Conservation (phyloP, 495 filamentous ascomycete species). For the Rhypophila decipiens region DNA sequence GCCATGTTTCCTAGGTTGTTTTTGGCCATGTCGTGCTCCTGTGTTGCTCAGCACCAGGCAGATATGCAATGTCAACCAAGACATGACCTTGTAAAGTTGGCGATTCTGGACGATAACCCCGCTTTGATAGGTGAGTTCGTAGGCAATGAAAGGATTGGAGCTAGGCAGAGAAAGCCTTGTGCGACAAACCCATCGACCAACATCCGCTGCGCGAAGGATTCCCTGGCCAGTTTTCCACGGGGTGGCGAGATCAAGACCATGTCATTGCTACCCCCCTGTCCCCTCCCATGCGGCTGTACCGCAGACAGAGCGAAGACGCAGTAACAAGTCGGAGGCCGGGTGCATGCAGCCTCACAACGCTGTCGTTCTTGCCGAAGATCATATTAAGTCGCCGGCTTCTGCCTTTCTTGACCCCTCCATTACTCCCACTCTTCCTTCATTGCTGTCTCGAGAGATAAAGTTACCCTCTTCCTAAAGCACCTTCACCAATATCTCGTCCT, state of each 20-base stretch:
- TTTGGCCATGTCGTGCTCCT: background rate
- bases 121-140: background rate
- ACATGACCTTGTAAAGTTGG: too few species aligned
- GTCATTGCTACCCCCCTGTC: background rate
- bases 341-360: slow-evolving; percentile 5
- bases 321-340: background rate
- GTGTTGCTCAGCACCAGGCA: background rate
- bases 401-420: background rate
- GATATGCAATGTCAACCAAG: too few species aligned
- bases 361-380: background rate
- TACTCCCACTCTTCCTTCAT: background rate
- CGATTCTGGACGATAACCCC: too few species aligned
- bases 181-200: background rate
- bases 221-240: background rate
- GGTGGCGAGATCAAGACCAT: background rate
- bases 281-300: background rate
- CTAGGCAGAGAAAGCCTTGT: too few species aligned
- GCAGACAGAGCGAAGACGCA: background rate
- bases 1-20: too few species aligned
- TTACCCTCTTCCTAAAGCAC: slow-evolving; percentile 1
- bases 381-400: background rate
- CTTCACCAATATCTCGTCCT: background rate
- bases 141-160: too few species aligned
- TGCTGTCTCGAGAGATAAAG: slow-evolving; percentile 2
- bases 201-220: background rate